Evolutionary conservation across 495 filamentous ascomycete genomes (phyloP).

Genomic region (Lichina pygmaea): DNA sequence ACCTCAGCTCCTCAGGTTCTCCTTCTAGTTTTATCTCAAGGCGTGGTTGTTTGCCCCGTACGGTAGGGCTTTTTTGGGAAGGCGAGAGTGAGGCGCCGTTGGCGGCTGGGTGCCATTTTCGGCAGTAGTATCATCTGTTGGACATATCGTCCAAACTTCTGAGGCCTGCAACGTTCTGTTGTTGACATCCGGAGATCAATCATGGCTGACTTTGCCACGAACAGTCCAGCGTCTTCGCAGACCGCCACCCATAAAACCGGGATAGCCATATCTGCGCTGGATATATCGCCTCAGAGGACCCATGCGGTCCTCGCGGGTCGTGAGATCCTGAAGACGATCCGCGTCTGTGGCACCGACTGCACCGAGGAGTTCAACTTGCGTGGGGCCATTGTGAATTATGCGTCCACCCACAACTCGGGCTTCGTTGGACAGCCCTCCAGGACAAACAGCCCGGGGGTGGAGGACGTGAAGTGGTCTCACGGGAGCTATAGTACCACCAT

Average conservation of each 20-base stretch:
- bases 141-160: not conserved
- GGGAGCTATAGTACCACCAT: slow-evolving; percentile 34
- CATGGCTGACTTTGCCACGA: not conserved
- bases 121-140: not conserved
- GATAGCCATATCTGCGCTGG: slow-evolving; percentile 45
- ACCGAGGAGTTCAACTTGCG: slow-evolving; percentile 61
- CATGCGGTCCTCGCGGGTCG: slow-evolving; percentile 59
- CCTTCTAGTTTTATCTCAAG: no score
- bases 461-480: slow-evolving; percentile 69
- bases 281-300: slow-evolving; percentile 48
- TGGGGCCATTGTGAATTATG: slow-evolving; percentile 41
- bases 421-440: slow-evolving; percentile 15
- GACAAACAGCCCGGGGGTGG: slow-evolving; percentile 51
- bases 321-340: slow-evolving; percentile 64
- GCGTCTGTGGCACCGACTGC: slow-evolving; percentile 37
- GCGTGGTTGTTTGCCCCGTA: no score
- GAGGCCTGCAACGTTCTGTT: not conserved
- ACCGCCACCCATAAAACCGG: slow-evolving; percentile 46
- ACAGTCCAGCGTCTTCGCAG: slow-evolving; percentile 40
- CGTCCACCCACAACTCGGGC: slow-evolving; percentile 27
- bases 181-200: not conserved
- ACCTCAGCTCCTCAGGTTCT: no score
- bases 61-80: no score
- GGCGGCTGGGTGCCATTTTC: no score
- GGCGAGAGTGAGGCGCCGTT: no score